These are phyloP conservation scores for Candida multigemmis DNA, from an alignment of 805 yeast species.

Conservation along the genomic window DNA sequence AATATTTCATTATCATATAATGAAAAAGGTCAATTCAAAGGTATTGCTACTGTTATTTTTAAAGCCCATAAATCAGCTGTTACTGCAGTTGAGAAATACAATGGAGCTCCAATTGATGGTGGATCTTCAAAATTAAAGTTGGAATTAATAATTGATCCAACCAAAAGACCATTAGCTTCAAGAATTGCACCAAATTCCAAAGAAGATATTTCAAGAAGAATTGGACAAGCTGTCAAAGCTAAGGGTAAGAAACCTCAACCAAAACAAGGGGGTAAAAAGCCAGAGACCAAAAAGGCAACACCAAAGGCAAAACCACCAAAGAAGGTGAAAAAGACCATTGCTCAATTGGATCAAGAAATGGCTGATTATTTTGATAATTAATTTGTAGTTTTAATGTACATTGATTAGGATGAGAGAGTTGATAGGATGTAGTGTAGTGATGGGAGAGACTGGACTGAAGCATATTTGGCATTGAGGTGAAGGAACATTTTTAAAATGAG, in stretches of 20 bases:
- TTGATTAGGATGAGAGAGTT: too few species aligned
- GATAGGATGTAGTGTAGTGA: conserved; percentile 1
- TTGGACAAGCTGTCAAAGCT: conserved; percentile 4
- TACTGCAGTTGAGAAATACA: conserved; percentile 72
- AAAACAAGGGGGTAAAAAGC: conserved; percentile 5
- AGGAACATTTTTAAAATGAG: too few species aligned
- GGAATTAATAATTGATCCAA: conserved; percentile 82
- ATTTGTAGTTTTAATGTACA: neutral
- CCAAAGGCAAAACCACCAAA: conserved; percentile 30
- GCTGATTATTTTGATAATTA: conserved; percentile 72
- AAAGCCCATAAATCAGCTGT: conserved; percentile 59
- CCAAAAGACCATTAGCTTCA: conserved; percentile 61
- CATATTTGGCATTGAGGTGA: neutral
- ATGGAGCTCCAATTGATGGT: conserved; percentile 89
- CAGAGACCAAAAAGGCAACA: conserved; percentile 18
- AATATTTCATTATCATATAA: conserved; percentile 69
- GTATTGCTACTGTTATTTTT: conserved; percentile 84
- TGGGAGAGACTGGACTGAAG: neutral
- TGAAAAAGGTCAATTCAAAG: conserved; percentile 83
- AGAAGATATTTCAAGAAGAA: conserved; percentile 15
- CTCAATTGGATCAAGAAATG: conserved; percentile 97
- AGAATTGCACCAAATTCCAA: conserved; percentile 42
- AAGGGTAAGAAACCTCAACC: conserved; percentile 6
- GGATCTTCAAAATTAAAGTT: conserved; percentile 69
- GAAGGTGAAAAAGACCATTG: conserved; percentile 63